phyloP scores from a whole-genome alignment of 1,284 basidiomycete genomes.

The Acaromyces ingoldii region DNA sequence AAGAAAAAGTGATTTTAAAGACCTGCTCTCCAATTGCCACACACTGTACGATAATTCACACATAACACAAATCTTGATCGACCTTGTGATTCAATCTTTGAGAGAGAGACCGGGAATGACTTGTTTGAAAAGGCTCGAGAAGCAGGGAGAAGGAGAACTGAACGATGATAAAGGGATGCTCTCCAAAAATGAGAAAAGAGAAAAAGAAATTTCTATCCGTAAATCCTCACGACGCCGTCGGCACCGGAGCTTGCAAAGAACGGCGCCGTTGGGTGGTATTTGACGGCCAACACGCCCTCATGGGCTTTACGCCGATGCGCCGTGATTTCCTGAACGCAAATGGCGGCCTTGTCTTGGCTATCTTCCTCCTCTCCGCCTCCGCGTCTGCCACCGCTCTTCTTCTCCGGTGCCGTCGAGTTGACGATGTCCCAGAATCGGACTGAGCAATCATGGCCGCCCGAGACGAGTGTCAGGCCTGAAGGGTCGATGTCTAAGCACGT shows the following conservation, averaged over 20 bases:
- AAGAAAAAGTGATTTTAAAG: too few relatives aligned
- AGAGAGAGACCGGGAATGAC: too few relatives aligned
- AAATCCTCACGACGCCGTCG: conserved; percentile 89
- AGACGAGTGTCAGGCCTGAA: conserved; percentile 77
- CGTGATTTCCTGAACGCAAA: conserved; percentile 82
- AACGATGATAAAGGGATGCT: too few relatives aligned
- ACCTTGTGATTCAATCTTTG: too few relatives aligned
- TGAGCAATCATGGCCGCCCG: conserved; percentile 88
- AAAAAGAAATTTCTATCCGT: conserved; percentile 28
- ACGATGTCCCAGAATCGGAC: conserved; percentile 83
- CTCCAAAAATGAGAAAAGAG: too few relatives aligned
- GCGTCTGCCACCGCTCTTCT: neutral
- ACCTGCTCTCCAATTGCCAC: too few relatives aligned
- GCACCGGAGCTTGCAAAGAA: conserved; percentile 88
- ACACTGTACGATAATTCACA: too few relatives aligned
- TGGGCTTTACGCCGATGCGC: conserved; percentile 75
- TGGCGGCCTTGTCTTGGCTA: conserved; percentile 35
- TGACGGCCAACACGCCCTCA: conserved; percentile 83
- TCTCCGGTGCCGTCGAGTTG: neutral
- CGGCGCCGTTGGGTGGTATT: conserved; percentile 75
- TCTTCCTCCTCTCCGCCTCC: neutral
- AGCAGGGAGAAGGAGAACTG: too few relatives aligned
- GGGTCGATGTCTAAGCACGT: conserved; percentile 85
- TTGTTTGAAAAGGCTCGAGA: too few relatives aligned
- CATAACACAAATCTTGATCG: too few relatives aligned